A percentile compares a stretch with the other conserved stretches of the same genome.
phyloP scores from a whole-genome alignment of 2,329 filamentous ascomycete species.

The Aspergillus neotritici region DNA sequence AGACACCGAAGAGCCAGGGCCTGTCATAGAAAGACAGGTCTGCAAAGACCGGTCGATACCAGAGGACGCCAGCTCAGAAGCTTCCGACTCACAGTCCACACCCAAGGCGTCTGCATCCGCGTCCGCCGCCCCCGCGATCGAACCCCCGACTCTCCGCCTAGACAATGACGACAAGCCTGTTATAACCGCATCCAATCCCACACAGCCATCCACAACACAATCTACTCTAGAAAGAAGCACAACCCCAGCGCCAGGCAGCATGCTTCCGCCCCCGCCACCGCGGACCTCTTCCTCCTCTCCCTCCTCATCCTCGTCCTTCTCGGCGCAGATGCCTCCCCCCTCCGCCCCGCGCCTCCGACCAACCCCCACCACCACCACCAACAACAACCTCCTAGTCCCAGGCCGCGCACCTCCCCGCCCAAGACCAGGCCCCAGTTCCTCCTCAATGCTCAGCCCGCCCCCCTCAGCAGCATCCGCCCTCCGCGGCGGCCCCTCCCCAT shows the following conservation, averaged over 20 bases:
- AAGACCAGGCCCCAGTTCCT: slow-evolving; percentile 7
- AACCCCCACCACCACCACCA: slow-evolving; percentile 19
- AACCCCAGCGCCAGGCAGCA: slow-evolving; percentile 8
- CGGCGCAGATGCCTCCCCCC: slow-evolving; percentile 28
- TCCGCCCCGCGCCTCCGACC: slow-evolving; percentile 26
- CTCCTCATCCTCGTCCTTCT: slow-evolving; percentile 12
- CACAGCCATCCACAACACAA: no score
- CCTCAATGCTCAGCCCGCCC: slow-evolving; percentile 30
- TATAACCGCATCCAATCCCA: no score
- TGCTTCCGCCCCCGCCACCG: slow-evolving; percentile 11
- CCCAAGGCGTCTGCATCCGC: slow-evolving; percentile 33
- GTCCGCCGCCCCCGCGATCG: slow-evolving; percentile 17
- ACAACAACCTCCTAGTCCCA: slow-evolving; percentile 8
- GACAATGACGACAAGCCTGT: slow-evolving; percentile 13
- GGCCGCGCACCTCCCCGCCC: slow-evolving; percentile 26
- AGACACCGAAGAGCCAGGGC: slow-evolving; percentile 7
- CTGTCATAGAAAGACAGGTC: not conserved
- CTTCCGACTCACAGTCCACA: slow-evolving; percentile 25
- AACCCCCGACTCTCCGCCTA: slow-evolving; percentile 31
- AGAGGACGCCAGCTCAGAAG: slow-evolving; percentile 12
- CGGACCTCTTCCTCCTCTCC: slow-evolving; percentile 11
- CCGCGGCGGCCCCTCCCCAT: slow-evolving; percentile 37
- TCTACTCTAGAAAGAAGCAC: no score
- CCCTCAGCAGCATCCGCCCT: slow-evolving; percentile 42
- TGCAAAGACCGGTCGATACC: no score